Conservation (phyloP, 2,329 filamentous ascomycete genomes). For the Fusarium mexicanum region DNA sequence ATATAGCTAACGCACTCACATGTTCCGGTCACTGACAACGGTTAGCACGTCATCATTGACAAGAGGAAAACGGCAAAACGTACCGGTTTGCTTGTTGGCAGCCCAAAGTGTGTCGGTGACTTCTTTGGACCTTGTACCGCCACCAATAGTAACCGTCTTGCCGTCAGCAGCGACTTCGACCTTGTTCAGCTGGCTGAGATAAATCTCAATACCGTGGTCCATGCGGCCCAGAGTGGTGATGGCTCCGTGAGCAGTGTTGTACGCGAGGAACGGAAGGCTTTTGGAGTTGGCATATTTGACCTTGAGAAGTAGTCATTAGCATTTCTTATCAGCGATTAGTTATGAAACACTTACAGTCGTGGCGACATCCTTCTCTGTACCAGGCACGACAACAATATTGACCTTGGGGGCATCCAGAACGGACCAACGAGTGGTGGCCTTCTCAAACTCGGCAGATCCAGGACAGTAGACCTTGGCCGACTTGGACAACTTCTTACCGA, state of each 20-base stretch:
- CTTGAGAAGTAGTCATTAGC: background rate
- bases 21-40: slow-evolving; percentile 33
- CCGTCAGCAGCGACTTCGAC: slow-evolving; percentile 55
- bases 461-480: slow-evolving; percentile 55
- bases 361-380: slow-evolving; percentile 59
- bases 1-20: slow-evolving; percentile 45
- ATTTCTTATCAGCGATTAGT: accelerated
- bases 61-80: background rate
- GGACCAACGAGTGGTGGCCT: slow-evolving; percentile 57
- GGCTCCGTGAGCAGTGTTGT: slow-evolving; percentile 62
- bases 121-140: slow-evolving; percentile 57
- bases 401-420: slow-evolving; percentile 53
- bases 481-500: slow-evolving; percentile 49
- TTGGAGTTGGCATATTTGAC: slow-evolving; percentile 57
- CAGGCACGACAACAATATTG: slow-evolving; percentile 58
- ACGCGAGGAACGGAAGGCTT: slow-evolving; percentile 61
- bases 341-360: slow-evolving; percentile 51
- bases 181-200: slow-evolving; percentile 54
- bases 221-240: slow-evolving; percentile 60
- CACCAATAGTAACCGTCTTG: slow-evolving; percentile 58
- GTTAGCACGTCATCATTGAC: background rate
- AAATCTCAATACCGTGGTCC: slow-evolving; percentile 61
- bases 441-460: slow-evolving; percentile 51
- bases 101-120: slow-evolving; percentile 60
- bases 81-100: slow-evolving; percentile 60